A percentile compares a stretch with the other conserved stretches of the same genome.
Conservation (phyloP, 108 stramenopile genomes). For the Conticribra guillardii region DNA sequence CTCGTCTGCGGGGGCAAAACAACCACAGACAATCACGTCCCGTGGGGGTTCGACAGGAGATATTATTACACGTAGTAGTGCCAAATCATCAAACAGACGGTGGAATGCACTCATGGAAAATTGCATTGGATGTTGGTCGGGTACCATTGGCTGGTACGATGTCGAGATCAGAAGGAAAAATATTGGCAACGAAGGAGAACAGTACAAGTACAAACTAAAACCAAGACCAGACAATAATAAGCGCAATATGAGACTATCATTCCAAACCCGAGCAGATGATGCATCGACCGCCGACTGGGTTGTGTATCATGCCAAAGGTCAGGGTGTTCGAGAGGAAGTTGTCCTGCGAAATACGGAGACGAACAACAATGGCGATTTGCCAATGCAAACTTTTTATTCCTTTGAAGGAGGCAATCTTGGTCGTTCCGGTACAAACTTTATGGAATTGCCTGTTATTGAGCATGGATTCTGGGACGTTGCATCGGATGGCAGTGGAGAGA, state of each 20-base stretch:
- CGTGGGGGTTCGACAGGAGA: too few relatives aligned
- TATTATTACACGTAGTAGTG: too few relatives aligned
- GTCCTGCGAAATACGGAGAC: neutral
- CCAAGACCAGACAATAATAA: conserved; percentile 6
- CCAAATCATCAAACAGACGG: neutral
- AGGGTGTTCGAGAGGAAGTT: conserved; percentile 8
- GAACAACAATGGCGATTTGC: conserved; percentile 1
- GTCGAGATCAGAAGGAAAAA: neutral
- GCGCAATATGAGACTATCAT: conserved; percentile 4
- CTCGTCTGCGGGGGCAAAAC: too few relatives aligned
- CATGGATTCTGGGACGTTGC: conserved; percentile 8
- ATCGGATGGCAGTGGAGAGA: conserved; percentile 1
- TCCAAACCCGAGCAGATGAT: neutral
- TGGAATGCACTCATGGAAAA: conserved; percentile 1
- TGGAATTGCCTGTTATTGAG: conserved; percentile 7
- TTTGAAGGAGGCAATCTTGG: conserved; percentile 5
- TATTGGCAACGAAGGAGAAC: neutral
- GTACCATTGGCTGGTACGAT: conserved; percentile 11
- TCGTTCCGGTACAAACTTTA: neutral
- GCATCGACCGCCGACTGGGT: conserved; percentile 5
- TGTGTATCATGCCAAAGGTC: conserved; percentile 6
- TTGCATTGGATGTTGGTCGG: neutral
- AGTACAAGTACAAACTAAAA: neutral
- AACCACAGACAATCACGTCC: too few relatives aligned
- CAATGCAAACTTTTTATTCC: neutral